Base-by-base conservation (phyloP, 768 basidiomycete genomes). In the Daedaleopsis nitida region DNA sequence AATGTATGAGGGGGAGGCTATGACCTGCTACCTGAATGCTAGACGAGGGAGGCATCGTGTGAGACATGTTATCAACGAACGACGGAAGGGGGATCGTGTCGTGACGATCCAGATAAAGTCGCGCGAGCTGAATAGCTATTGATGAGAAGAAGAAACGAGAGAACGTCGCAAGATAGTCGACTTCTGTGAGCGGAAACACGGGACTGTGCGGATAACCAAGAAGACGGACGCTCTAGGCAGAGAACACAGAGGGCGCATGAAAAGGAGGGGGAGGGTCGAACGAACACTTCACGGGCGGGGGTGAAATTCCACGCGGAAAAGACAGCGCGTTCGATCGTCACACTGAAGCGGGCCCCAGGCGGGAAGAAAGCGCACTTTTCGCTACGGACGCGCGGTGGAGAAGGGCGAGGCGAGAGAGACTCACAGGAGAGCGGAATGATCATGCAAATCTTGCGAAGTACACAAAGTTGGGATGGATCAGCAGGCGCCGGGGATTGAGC, bases 241-340 rank as follows among this genome's bases (percentile, higher is more conserved):
- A 48, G 45, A 44, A 12, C 54, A 61, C 43, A 55, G 45, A 53
- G 45, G 68, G 68, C 21, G 21, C 44, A 45, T 43, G 32, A 47
- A 34, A 59, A 19, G 10, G 35, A n/a, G 50, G 19, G 37, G 43
- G 8, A 21, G 64, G 47, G 53, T 14, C 16, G 21, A 23, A 48
- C 23, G 60, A 59, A 66, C 51, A 63, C 55, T 56, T 53, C 60
- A 63, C 61, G 55, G 34, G 65, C 43, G 57, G 49, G 59, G 55
- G 10, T 48, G 52, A 55, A 60, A 60, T 48, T 45, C 23, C 58
- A 62, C 43, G 62, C 57, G 62, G 58, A 27, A 21, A 39, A 38
- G 45, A 53, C 58, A 34, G 39, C 60, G 55, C 62, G 60, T 34
- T 55, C 67, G 65, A 68, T 65, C 67, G 50, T 62, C 62, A 68